phyloP scores from a whole-genome alignment of 495 filamentous ascomycete species.

The Eremomyces bilateralis region DNA sequence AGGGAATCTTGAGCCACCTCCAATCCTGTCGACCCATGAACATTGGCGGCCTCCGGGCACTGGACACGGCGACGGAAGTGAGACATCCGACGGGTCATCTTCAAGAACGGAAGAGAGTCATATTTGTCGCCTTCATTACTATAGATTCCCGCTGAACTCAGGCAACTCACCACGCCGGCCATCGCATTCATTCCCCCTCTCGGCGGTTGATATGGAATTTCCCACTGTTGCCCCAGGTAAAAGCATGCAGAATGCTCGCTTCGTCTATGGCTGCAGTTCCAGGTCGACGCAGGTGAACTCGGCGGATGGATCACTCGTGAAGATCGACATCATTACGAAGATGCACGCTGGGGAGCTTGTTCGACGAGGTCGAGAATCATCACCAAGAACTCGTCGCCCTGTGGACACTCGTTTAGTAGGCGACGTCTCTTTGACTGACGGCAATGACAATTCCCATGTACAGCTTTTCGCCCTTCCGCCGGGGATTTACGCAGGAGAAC shows the following conservation, averaged over 20 bases:
- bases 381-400: slow-evolving; percentile 28
- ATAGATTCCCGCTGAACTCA: slow-evolving; percentile 26
- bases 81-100: too few relatives aligned
- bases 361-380: slow-evolving; percentile 16
- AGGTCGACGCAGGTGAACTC: slow-evolving; percentile 24
- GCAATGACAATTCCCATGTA: slow-evolving; percentile 29
- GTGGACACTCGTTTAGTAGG: slow-evolving; percentile 29
- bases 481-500: slow-evolving; percentile 40
- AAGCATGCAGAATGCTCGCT: slow-evolving; percentile 31
- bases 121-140: slow-evolving; percentile 48
- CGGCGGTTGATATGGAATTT: slow-evolving; percentile 41
- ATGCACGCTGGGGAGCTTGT: slow-evolving; percentile 30
- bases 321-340: slow-evolving; percentile 40
- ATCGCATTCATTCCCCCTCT: slow-evolving; percentile 28
- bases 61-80: too few relatives aligned
- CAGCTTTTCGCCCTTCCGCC: slow-evolving; percentile 32
- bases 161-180: not conserved
- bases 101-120: too few relatives aligned
- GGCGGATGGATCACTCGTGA: slow-evolving; percentile 30
- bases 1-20: slow-evolving; percentile 29
- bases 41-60: too few relatives aligned
- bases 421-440: slow-evolving; percentile 22
- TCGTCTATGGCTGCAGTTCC: slow-evolving; percentile 34
- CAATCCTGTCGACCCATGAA: slow-evolving; percentile 19
- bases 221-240: slow-evolving; percentile 27